Base-by-base conservation (phyloP, 106 monocot species). In the Agapanthus africanus region DNA sequence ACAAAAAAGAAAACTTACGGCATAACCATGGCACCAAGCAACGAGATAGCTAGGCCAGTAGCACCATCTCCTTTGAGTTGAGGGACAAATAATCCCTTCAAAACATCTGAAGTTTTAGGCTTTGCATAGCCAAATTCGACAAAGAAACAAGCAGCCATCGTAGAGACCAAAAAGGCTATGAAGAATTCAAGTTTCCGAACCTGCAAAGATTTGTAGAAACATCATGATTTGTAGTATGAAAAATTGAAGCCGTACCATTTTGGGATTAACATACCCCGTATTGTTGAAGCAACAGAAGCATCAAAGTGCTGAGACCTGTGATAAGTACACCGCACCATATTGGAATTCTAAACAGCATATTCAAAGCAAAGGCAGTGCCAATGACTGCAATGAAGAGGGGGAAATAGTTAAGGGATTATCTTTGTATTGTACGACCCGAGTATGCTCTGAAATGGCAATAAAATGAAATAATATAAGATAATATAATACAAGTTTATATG, bases 21-120 rank as follows among this genome's bases (percentile, higher is more conserved):
- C 95, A 95, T 95, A 81, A 95, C 95, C 95, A 95, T 91, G 34
- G 95, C 95, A 69, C 95, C 95, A 73, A 95, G 88, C 27, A 95
- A 77, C 22, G 95, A 91, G 28, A 95, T 95, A 69, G 95, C 95
- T 66, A 95, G 79, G 9, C 81, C 95, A 51, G 91, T 95, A 68
- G 91, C 91, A 35, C 95, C 95, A 84, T 79, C 83, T 86, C 95
- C 95, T 69, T 88, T 95, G 19, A 95, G 91, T 71, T 88, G 81
- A 36, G 95, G 95, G 39, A 95, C 80, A 84, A 95, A 91, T 66
- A 95, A 74, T 37, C 95, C 95, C 36, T 78, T 80, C 33, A 88
- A 2, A 73, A 95, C 84, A 71, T 91, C 91, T 50, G 85, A 72
- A 67, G 81, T 1, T 7, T 81, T 78, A 16, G 95, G 91, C 44